These are phyloP conservation scores for Gossypium rotundifolium DNA, from an alignment of 345 rosid genomes.

Conservation along the genomic window DNA sequence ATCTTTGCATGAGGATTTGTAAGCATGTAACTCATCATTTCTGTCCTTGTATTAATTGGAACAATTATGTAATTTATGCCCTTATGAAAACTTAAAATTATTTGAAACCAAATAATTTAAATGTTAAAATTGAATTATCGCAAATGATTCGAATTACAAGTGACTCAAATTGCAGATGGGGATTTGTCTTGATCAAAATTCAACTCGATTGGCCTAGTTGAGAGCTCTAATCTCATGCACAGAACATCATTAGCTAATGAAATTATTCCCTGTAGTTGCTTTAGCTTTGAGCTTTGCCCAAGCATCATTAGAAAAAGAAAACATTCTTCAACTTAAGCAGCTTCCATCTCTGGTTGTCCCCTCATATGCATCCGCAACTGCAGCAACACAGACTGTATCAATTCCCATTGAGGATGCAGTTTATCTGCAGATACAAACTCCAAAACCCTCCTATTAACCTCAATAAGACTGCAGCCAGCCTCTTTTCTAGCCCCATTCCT, in stretches of 20 bases:
- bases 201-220: not conserved
- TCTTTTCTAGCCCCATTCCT: constrained; percentile 56
- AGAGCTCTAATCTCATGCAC: not conserved
- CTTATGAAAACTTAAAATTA: not conserved
- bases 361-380: constrained; percentile 45
- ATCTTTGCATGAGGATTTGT: not conserved
- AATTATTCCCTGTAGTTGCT: not conserved
- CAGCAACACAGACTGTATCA: constrained; percentile 28
- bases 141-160: not conserved
- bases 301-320: not conserved
- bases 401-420: constrained; percentile 32
- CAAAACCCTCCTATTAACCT: constrained; percentile 42
- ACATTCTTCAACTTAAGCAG: not conserved
- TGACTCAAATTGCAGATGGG: not conserved
- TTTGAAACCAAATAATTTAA: not conserved
- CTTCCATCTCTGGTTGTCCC: not conserved
- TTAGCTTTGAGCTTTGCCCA: not conserved
- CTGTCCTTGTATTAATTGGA: not conserved
- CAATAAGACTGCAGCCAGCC: constrained; percentile 64
- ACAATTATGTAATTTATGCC: not conserved
- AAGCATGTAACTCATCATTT: not conserved
- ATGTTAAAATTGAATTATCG: not conserved
- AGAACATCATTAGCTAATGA: not conserved
- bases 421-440: constrained; percentile 64
- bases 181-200: not conserved